phyloP scores from a whole-genome alignment of 73 alveolate genomes.

The Paraurostyla sp. region DNA sequence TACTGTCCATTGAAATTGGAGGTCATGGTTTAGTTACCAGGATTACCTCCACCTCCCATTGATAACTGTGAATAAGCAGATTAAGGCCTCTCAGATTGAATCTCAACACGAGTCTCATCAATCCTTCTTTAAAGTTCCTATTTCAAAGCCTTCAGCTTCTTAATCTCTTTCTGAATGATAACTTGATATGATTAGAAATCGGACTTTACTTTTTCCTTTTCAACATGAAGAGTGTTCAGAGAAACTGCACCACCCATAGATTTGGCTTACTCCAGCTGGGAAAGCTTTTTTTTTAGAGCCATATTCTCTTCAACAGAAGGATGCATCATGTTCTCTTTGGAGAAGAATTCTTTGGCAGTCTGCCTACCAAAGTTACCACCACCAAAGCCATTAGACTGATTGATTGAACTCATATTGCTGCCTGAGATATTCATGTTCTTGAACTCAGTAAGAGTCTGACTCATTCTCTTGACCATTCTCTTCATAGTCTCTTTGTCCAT shows the following conservation, averaged over 20 bases:
- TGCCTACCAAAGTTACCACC: slow-evolving; percentile 25
- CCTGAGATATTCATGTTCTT: neutral
- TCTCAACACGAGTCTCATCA: neutral
- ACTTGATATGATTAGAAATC: slow-evolving; percentile 21
- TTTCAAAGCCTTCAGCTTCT: slow-evolving; percentile 9
- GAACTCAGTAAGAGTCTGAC: slow-evolving; percentile 47
- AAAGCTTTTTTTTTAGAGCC: neutral
- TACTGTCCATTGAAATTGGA: neutral
- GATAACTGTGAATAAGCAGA: slow-evolving; percentile 34
- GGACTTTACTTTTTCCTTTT: neutral
- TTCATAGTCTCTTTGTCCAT: slow-evolving; percentile 58
- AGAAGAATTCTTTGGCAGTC: slow-evolving; percentile 63
- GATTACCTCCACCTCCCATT: neutral
- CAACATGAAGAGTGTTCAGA: slow-evolving; percentile 21
- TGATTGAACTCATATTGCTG: neutral
- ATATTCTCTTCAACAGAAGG: slow-evolving; percentile 56
- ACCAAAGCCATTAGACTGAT: neutral
- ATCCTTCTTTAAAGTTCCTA: neutral
- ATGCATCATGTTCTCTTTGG: slow-evolving; percentile 47
- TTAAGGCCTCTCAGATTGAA: slow-evolving; percentile 46
- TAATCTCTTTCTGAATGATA: slow-evolving; percentile 2
- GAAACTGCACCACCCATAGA: slow-evolving; percentile 36
- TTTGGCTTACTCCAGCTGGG: slow-evolving; percentile 27
- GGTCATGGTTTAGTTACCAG: slow-evolving; percentile 18
- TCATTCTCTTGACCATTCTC: slow-evolving; percentile 57